Base-by-base conservation (phyloP, 148 eudicot species). In the Chenopodium formosanum region DNA sequence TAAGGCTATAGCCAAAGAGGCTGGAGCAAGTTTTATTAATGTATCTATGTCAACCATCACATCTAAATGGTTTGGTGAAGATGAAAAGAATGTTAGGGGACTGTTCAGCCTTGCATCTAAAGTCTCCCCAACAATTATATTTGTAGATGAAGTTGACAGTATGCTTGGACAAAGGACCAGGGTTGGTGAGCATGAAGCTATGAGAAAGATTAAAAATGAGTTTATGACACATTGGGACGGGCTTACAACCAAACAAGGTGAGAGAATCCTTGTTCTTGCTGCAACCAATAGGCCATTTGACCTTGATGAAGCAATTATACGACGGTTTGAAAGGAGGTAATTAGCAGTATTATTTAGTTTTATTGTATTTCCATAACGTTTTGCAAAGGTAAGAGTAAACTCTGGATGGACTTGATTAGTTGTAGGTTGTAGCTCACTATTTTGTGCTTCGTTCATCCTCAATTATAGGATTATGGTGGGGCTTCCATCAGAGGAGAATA, bases 171-270 rank as follows among this genome's bases (percentile, higher is more conserved):
- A 93, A 76, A 78, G 98, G 60, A 85, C 86, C 63, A 91, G 92
- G 85, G 90, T 86, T 22, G 98, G 98, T 25, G 98, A 95, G 86
- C 98, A 95, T 74, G 98, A 95, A 87, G 98, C 98, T 29, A 95
- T 95, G 98, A 84, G 98, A 58, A 95, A 95, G 86, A 95, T 95
- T 19, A 95, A 95, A 84, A 95, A 95, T 53, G 98, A 95, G 88
- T 95, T 95, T 82, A 95, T 95, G 97, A 86, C 98, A 72, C 94
- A 92, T 25, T 95, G 98, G 98, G 98, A 95, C 84, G 98, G 98
- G 10, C 87, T 95, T 44, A 69, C 89, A 83, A 88, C 97, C 50
- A 92, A 95, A 82, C 89, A 88, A 6, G 92, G 97, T 37, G 97
- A 91, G 72, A 88, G 82, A 73, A 95, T 95, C 78, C 97, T 95